Base-by-base conservation (phyloP, 2,329 filamentous ascomycete genomes). In the Verticillium nonalfalfae region DNA sequence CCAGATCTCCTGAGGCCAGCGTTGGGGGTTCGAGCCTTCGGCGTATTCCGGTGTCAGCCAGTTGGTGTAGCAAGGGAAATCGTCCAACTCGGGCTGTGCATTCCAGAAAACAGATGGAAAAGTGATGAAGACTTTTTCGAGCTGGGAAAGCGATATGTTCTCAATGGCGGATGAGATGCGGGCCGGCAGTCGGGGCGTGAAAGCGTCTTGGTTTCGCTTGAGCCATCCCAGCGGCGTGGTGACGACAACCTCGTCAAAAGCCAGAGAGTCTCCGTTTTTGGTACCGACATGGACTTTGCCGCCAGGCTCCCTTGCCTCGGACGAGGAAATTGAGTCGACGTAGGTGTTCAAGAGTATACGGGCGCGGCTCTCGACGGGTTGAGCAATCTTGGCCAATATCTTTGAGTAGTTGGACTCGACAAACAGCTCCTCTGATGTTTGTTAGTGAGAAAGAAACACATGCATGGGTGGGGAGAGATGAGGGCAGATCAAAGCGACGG, bases 221-320 rank as follows among this genome's bases (percentile, higher is more conserved):
- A 90, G 72, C 82, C 86, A 90, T 7, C 89, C 89, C 2, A 91
- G 78, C 0, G 89, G 89, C 4, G 81, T 76, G 0, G 89, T 90
- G 61, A 89, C 76, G 6, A 91, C 84, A 0, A 90, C 80, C 63
- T 90, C 85, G 63, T 90, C 87, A 68, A 90, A 90, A 0, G 76
- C 74, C 6, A 82, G 66, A 1, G 59, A 67, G 10, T 78, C 72
- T 1, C 79, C 81, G 10, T 31, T 31, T 40, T 13, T 52, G n/a
- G 45, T 52, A 10, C 45, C 45, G 7, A 52, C 4, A n/a, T 21
- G 21, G 45, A 52, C 45, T 21, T 26, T 52, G 7, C 18, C 45
- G 18, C 10, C 45, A 11, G 18, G 45, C 45, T 26, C 9, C 21
- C 45, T n/a, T 10, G n/a, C 21, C 21, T 52, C n/a, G 45, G 45